These are phyloP conservation scores for Yamadazyma dendronema DNA, from an alignment of 1,139 yeast species.

Conservation along the genomic window DNA sequence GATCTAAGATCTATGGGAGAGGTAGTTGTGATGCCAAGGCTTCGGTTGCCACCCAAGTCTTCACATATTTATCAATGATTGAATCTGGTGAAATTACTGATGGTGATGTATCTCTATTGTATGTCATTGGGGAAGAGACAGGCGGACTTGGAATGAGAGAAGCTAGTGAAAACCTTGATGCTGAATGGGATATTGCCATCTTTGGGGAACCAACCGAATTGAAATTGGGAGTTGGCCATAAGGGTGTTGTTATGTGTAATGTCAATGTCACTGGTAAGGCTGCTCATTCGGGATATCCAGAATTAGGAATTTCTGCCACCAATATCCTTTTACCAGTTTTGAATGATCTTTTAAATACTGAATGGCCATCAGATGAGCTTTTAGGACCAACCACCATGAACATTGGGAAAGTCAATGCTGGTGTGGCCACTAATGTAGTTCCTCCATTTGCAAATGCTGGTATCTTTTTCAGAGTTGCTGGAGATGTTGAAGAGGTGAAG, in stretches of 20 bases:
- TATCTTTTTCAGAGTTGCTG: conserved; percentile 55
- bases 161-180: conserved; percentile 39
- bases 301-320: conserved; percentile 63
- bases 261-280: conserved; percentile 55
- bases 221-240: conserved; percentile 69
- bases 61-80: conserved; percentile 47
- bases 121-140: conserved; percentile 69
- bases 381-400: conserved; percentile 65
- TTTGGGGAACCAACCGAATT: conserved; percentile 78
- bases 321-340: conserved; percentile 54
- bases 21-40: conserved; percentile 71
- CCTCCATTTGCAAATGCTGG: conserved; percentile 58
- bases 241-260: conserved; percentile 48
- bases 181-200: conserved; percentile 58
- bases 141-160: conserved; percentile 59
- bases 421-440: conserved; percentile 61
- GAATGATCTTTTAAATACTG: conserved; percentile 26
- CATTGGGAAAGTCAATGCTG: conserved; percentile 57
- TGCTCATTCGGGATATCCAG: conserved; percentile 71
- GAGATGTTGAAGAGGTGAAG: conserved; percentile 37
- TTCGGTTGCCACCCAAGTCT: conserved; percentile 62
- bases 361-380: conserved; percentile 50
- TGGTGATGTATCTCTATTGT: conserved; percentile 59
- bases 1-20: conserved; percentile 55
- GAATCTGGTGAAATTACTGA: conserved; percentile 35